Base-by-base conservation (phyloP, 192 early-diverging fungal species). In the Coemansia sp. region DNA sequence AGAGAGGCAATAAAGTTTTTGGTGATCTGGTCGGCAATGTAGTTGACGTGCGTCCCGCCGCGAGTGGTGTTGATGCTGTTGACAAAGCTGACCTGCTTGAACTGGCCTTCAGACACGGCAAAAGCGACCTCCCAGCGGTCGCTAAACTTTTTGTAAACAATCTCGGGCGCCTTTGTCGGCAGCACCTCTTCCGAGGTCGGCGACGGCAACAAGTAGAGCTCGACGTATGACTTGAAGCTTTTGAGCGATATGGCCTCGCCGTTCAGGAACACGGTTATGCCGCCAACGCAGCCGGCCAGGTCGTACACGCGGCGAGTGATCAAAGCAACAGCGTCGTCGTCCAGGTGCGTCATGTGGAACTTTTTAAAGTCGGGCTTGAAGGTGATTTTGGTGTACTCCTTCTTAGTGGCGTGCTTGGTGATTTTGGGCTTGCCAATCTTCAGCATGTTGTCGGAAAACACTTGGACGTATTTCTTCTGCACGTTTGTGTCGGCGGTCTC, bases 51-150 rank as follows among this genome's bases (percentile, higher is more conserved):
- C 3, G 88, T 90, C 27, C 96, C 96, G 42, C 94, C 96, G 48
- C 95, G 93, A 5, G 83, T 80, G 6, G 96, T 97, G 68, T 86
- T 93, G 66, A 99, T 97, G 61, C 87, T 86, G 75, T 99, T 99
- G 58, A 96, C 96, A 69, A 99, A 99, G 61, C 89, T 91, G 54
- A 88, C 81, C 65, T 99, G 96, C 49, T 90, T 86, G 68, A 97
- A 97, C 69, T 95, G 91, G 14, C 94, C 96, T 52, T 97, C 94
- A 22, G 87, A 90, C n/a, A 90, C 71, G 3, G 90, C 84, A 60
- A 95, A 92, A 11, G 85, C 89, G 55, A 99, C 81, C 75, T 99
- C 92, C 96, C 94, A 99, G 17, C 93, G 85, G 4, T 85, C 85
- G 58, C 80, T 85, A 19, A 87, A 70, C 33, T 62, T 51, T 68